Base-by-base conservation (phyloP, 345 rosid genomes). In the Rhodomyrtus tomentosa region DNA sequence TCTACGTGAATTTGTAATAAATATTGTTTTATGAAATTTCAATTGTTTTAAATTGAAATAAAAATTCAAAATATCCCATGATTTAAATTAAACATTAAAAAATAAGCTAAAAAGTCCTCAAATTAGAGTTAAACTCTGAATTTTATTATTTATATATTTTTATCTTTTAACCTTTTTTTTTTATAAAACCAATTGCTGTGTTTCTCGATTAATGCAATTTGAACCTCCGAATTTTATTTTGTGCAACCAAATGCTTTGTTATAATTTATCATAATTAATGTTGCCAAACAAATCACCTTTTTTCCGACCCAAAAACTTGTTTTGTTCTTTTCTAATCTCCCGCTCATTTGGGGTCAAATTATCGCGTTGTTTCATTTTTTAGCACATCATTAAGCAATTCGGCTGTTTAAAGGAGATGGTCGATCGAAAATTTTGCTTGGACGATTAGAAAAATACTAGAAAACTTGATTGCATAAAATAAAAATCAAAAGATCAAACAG, bases 311-410 rank as follows among this genome's bases (percentile, higher is more conserved):
- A n/a, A n/a, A n/a, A n/a, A n/a, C 15, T 14, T 27, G 2, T 59
- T 40, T 40, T 40, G 14, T 14, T 14, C 7, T 16, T 16, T 38
- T 5, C 12, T 62, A 7, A 62, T 62, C 32, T 16, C 3, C 2
- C 3, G 6, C 11, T 62, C 11, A 32, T 16, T 0, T 32, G 0
- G 6, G 3, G 0, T 32, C 1, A 0, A 58, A 59, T 15, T 15
- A 59, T 6, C 1, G 1, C 7, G 3, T 14, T 8, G 0, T 29
- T 2, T 15, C 29, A 0, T 13, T 27, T 58, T 27, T 1, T 27
- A 0, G 10, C 38, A 6, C 20, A 7, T 27, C 5, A 4, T 13
- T 27, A 27, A 58, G 20, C 20, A 6, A 58, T 6, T 29, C 0
- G 11, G 7, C 1, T 6, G 21, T 59, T 29, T 15, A 62, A 2